Percentiles rank a stretch among this genome's conserved stretches.
Conservation (phyloP, 192 early-diverging fungal genomes). For the Coemansia sp. region DNA sequence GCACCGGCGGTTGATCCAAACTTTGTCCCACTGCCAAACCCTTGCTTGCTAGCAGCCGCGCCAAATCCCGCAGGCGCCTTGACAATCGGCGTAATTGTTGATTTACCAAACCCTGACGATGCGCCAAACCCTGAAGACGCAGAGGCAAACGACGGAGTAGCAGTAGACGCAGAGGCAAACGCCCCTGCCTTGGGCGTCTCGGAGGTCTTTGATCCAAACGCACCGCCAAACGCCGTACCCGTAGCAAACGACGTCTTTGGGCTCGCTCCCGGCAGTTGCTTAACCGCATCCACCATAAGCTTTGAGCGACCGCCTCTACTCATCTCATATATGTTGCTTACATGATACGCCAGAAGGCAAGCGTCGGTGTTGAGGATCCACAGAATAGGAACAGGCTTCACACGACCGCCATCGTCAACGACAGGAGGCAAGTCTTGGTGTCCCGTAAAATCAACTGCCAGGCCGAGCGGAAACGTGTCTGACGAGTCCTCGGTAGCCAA, state of each 20-base stretch:
- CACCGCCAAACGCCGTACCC: slow-evolving; percentile 9
- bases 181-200: background rate
- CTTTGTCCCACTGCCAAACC: slow-evolving; percentile 36
- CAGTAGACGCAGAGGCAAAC: slow-evolving; percentile 12
- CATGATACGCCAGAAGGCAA: slow-evolving; percentile 63
- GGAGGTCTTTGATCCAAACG: slow-evolving; percentile 4
- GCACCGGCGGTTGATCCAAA: slow-evolving; percentile 8
- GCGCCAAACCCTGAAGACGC: background rate
- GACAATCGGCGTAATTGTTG: slow-evolving; percentile 14
- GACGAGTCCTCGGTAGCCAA: slow-evolving; percentile 34
- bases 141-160: slow-evolving; percentile 9
- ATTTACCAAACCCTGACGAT: slow-evolving; percentile 25
- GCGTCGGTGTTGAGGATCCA: slow-evolving; percentile 71
- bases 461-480: slow-evolving; percentile 69
- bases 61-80: slow-evolving; percentile 23
- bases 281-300: slow-evolving; percentile 35
- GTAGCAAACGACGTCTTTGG: slow-evolving; percentile 19
- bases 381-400: slow-evolving; percentile 67
- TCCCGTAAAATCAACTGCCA: slow-evolving; percentile 73
- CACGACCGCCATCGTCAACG: slow-evolving; percentile 54
- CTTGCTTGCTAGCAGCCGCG: slow-evolving; percentile 13
- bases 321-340: slow-evolving; percentile 60
- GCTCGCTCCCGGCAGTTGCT: slow-evolving; percentile 18
- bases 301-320: slow-evolving; percentile 38
- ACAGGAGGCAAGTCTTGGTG: slow-evolving; percentile 56